Base-by-base conservation (phyloP, 2,329 filamentous ascomycete species). In the Fusarium continuum region DNA sequence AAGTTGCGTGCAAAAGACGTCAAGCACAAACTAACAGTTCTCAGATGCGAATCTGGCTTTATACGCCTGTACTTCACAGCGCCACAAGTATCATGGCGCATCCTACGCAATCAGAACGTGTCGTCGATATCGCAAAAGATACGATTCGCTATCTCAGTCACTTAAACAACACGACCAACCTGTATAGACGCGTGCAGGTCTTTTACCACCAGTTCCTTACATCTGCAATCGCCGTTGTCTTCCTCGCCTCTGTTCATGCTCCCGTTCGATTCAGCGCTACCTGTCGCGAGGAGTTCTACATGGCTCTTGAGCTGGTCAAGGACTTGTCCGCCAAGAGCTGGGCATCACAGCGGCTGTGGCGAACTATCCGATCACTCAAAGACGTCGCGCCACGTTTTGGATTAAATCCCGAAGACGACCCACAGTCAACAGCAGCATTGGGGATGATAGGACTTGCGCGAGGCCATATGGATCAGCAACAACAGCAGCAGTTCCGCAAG, bases 51-150 rank as follows among this genome's bases (percentile, higher is more conserved):
- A 95, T 93, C 55, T 88, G 92, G 73, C 91, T 97, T 23, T 93
- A 96, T 74, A 91, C 92, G 0, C 93, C 93, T 0, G 88, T 97
- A 4, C 80, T 98, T 8, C 92, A 97, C 74, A 94, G 90, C 16
- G 88, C 91, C 4, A 90, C 87, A 11, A 93, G 89, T 69, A 97
- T 97, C 69, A 86, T 90, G 77, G 85, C 89, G 54, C 90, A 96
- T 72, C 83, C 88, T 45, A 77, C 80, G 5, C 88, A 91, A 61
- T 93, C 93, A 4, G 87, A 91, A 69, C 90, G 85, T 0, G 90
- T 87, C 0, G 89, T 93, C 25, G 87, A 90, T 57, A 82, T 93
- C 2, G 89, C 91, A 13, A 91, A 91, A 70, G 90, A 93, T 67
- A 92, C 90, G 2, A 90, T 93, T 56, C 84, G 85, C 6, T 89